A percentile compares a stretch with the other conserved stretches of the same genome.
phyloP scores from a whole-genome alignment of 208 protist genomes.

The Crithidia sp. region DNA sequence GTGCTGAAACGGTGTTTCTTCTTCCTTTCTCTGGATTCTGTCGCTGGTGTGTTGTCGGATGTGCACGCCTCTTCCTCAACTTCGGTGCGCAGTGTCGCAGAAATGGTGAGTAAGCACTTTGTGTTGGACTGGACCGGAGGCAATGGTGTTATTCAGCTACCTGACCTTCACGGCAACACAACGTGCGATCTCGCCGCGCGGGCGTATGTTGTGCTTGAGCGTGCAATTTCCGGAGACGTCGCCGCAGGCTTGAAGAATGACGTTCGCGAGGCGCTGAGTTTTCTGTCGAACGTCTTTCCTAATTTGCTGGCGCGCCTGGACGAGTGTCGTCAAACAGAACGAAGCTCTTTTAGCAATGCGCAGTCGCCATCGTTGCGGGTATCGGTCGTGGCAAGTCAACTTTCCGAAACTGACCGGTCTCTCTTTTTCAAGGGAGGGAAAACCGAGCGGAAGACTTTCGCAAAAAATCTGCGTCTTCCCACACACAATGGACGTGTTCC shows the following conservation, averaged over 20 bases:
- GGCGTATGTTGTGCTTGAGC: conserved; percentile 36
- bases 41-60: conserved; percentile 43
- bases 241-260: conserved; percentile 19
- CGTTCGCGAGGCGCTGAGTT: conserved; percentile 24
- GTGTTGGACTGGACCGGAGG: conserved; percentile 33
- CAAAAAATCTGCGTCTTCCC: conserved; percentile 35
- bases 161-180: conserved; percentile 27
- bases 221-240: neutral
- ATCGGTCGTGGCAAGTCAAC: neutral
- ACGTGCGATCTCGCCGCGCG: conserved; percentile 37
- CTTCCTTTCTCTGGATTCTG: conserved; percentile 35
- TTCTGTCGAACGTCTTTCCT: conserved; percentile 39
- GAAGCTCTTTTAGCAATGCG: neutral
- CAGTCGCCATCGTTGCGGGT: neutral
- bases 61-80: conserved; percentile 27
- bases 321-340: conserved; percentile 26
- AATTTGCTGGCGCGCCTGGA: conserved; percentile 21
- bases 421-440: conserved; percentile 52
- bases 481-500: conserved; percentile 46
- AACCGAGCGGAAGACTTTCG: conserved; percentile 1
- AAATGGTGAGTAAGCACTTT: conserved; percentile 25
- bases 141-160: conserved; percentile 28
- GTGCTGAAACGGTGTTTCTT: conserved; percentile 53
- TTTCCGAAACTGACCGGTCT: conserved; percentile 38
- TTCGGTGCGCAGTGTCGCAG: conserved; percentile 1